Evolutionary conservation across 768 basidiomycete genomes (phyloP).

Genomic region (Lactifluus subvellereus): DNA sequence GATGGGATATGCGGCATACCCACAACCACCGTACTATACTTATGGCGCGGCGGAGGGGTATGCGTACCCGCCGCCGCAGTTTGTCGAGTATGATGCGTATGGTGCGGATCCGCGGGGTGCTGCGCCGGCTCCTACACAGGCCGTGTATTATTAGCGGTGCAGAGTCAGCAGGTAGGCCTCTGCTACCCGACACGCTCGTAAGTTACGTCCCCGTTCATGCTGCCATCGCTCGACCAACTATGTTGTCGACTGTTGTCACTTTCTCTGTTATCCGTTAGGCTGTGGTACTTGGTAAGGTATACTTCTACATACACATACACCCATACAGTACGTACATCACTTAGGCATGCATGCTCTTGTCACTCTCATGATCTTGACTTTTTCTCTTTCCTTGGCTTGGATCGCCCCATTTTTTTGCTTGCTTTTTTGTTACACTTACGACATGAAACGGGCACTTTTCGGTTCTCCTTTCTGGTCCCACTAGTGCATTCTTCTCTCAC

Average conservation of each 20-base stretch:
- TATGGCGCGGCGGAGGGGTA: constrained; percentile 15
- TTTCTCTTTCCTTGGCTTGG: background rate
- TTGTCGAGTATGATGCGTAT: constrained; percentile 19
- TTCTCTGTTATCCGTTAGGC: background rate
- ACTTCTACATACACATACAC: constrained; percentile 10
- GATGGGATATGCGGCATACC: constrained; percentile 54
- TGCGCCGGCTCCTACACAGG: background rate
- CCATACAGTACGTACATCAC: constrained; percentile 15
- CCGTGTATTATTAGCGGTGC: constrained; percentile 17
- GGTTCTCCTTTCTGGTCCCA: background rate
- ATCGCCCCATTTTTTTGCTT: background rate
- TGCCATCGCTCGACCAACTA: background rate
- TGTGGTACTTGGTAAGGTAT: background rate
- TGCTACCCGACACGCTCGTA: background rate
- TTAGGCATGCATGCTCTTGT: constrained; percentile 3
- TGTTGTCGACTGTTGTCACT: background rate
- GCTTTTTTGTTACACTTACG: constrained; percentile 4
- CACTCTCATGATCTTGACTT: constrained; percentile 2
- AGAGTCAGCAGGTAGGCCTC: no score
- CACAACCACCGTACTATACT: constrained; percentile 17
- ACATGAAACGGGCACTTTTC: background rate
- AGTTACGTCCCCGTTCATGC: background rate
- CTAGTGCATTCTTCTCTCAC: background rate
- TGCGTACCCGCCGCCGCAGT: constrained; percentile 10
- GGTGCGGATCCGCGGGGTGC: constrained; percentile 7